Evolutionary conservation across 78 protist genomes (phyloP), one percentile per base, ranked within the genome.

Genomic region (Polysphondylium violaceum): DNA sequence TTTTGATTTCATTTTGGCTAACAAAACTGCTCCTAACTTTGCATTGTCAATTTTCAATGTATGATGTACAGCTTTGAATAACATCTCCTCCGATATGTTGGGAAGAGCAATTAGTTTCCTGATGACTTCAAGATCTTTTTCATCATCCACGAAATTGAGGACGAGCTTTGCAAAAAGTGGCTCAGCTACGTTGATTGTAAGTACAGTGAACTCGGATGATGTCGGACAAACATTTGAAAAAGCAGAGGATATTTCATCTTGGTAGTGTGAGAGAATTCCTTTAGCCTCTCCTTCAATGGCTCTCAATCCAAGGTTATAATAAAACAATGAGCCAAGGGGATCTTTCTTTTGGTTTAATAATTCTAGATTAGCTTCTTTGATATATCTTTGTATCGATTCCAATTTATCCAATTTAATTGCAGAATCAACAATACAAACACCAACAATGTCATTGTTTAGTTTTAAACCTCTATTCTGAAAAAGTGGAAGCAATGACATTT

Each of bases 381-480:
- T 59, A 56, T 29, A 75, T 9, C 11, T 8, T 27, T 59, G 43
- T 2, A 75, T 59, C 0, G 85, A 14, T 56, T 75, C 55, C 12
- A 21, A 35, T 33, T 56, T 59, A 25, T 59, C 85, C 8, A 75
- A 9, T 38, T 5, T 47, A 59, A 75, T 58, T 9, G 85, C 67
- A 8, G 17, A 7, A 16, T 59, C 53, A 14, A 75, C 64, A 47
- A 40, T 25, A 19, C 14, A 8, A 25, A 40, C 23, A 14, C 69
- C 69, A 75, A 58, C 23, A n/a, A n/a, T n/a, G n/a, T n/a, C n/a
- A 25, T 75, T 8, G 21, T 31, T 14, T 9, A 75, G 12, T n/a
- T 61, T 55, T 27, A 75, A 59, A 31, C 85, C 85, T n/a, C 40
- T 23, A 56, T 31, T 75, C 12, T 29, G 17, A n/a, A 75, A 59